phyloP scores from a whole-genome alignment of 768 basidiomycete species.

The Tephrocybe rancida region DNA sequence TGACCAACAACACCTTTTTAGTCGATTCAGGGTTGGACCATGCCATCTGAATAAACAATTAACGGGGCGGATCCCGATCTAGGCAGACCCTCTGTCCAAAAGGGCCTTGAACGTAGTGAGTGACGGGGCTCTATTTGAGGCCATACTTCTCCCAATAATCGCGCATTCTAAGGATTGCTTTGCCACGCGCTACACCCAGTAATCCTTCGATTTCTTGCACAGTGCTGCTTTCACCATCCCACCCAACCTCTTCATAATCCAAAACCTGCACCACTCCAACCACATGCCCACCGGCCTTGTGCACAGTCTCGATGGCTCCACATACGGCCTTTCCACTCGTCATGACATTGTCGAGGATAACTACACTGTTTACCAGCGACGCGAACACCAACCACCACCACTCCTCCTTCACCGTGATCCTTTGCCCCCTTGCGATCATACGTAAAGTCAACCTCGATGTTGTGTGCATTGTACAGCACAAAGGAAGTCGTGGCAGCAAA shows the following conservation, averaged over 20 bases:
- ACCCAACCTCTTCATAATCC: conserved; percentile 85
- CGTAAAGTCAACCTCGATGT: conserved; percentile 72
- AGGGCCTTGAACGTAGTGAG: too few species aligned
- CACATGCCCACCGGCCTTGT: conserved; percentile 70
- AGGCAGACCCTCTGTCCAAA: too few species aligned
- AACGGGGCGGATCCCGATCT: too few species aligned
- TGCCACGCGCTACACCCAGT: conserved; percentile 71
- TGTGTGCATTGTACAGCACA: conserved; percentile 68
- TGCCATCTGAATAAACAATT: too few species aligned
- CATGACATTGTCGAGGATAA: conserved; percentile 96
- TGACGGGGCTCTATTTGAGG: conserved; percentile 47
- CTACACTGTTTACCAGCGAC: conserved; percentile 80
- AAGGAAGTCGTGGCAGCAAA: conserved; percentile 86
- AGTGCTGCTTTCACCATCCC: conserved; percentile 67
- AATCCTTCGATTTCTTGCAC: conserved; percentile 81
- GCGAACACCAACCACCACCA: conserved; percentile 83
- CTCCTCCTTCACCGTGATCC: conserved; percentile 94
- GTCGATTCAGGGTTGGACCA: too few species aligned
- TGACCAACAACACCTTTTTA: too few species aligned
- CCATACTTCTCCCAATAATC: conserved; percentile 79
- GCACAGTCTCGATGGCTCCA: conserved; percentile 76
- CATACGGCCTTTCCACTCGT: conserved; percentile 90
- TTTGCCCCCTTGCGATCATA: conserved; percentile 97
- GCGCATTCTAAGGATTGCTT: conserved; percentile 81
- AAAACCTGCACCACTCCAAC: conserved; percentile 88